Evolutionary conservation across 192 early-diverging fungal genomes (phyloP).

Genomic region (Jimgerdemannia lactiflua): DNA sequence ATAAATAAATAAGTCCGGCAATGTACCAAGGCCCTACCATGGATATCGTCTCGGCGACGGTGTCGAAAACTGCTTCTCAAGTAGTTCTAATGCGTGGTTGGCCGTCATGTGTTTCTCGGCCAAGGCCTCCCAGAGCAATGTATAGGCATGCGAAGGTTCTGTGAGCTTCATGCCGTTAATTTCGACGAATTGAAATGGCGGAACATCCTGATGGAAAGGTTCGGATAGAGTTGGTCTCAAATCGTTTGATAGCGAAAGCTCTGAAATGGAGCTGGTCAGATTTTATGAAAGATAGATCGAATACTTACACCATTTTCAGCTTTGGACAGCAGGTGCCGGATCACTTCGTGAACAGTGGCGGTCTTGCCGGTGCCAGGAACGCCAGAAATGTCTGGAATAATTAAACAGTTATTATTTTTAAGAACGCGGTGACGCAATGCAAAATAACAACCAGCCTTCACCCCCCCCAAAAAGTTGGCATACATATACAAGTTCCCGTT

Average conservation of each 20-base stretch:
- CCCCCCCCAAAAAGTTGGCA: not conserved
- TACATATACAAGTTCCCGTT: conserved; percentile 85
- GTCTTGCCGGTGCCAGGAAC: conserved; percentile 99
- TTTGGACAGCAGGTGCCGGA: conserved; percentile 64
- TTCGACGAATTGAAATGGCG: conserved; percentile 87
- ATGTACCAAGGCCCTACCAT: conserved; percentile 10
- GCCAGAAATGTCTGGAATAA: conserved; percentile 78
- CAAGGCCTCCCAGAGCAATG: conserved; percentile 76
- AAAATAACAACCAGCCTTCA: not conserved
- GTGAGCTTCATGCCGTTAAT: conserved; percentile 98
- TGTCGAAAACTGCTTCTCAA: conserved; percentile 70
- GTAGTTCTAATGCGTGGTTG: conserved; percentile 72
- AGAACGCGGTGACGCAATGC: not conserved
- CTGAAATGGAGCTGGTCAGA: too few relatives aligned
- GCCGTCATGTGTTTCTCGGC: conserved; percentile 60
- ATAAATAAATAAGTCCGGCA: not conserved
- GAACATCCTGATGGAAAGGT: conserved; percentile 40
- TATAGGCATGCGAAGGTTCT: conserved; percentile 87
- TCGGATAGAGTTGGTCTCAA: conserved; percentile 1
- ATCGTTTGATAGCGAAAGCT: not conserved
- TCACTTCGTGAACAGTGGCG: conserved; percentile 85
- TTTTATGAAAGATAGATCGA: not conserved
- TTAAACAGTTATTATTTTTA: not conserved
- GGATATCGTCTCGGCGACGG: conserved; percentile 16
- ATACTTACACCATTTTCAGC: conserved; percentile 51